These are phyloP conservation scores for Cyanophora paradoxa DNA, from an alignment of 78 protist genomes.

Conservation along the genomic window DNA sequence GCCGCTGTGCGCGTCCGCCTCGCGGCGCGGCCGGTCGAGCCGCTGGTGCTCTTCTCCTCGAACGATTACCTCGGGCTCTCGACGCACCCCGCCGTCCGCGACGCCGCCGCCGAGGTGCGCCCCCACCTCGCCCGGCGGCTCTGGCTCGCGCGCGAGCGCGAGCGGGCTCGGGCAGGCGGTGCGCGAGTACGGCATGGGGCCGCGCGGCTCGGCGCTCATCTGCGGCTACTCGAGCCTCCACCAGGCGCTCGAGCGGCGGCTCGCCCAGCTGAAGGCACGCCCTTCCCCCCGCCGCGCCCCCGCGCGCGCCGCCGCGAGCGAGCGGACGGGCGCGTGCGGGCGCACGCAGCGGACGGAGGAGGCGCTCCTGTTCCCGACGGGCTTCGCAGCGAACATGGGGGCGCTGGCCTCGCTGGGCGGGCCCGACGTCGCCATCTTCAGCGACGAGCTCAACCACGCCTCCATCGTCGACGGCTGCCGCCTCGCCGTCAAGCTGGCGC, in stretches of 20 bases:
- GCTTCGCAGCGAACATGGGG: conserved; percentile 16
- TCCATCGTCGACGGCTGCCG: conserved; percentile 24
- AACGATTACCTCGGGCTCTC: conserved; percentile 27
- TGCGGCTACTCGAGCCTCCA: conserved; percentile 1
- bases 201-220: conserved; percentile 17
- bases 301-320: too few relatives aligned
- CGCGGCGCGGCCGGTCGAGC: neutral
- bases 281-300: too few relatives aligned
- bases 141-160: too few relatives aligned
- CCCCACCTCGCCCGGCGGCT: too few relatives aligned
- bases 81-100: neutral
- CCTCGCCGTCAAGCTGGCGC: neutral
- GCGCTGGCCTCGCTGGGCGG: neutral
- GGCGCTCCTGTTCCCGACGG: neutral
- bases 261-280: conserved; percentile 9
- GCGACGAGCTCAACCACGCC: conserved; percentile 32
- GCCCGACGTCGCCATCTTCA: conserved; percentile 3
- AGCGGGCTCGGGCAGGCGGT: too few relatives aligned
- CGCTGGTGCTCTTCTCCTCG: neutral
- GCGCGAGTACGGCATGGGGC: conserved; percentile 4
- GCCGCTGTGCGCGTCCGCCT: neutral
- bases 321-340: too few relatives aligned
- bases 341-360: too few relatives aligned
- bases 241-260: neutral
- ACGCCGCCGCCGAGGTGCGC: neutral